Percentiles rank a stretch among this genome's conserved stretches.
These are phyloP conservation scores for Paraphoma chrysanthemicola DNA, from an alignment of 2,329 filamentous ascomycete genomes.

Conservation along the genomic window DNA sequence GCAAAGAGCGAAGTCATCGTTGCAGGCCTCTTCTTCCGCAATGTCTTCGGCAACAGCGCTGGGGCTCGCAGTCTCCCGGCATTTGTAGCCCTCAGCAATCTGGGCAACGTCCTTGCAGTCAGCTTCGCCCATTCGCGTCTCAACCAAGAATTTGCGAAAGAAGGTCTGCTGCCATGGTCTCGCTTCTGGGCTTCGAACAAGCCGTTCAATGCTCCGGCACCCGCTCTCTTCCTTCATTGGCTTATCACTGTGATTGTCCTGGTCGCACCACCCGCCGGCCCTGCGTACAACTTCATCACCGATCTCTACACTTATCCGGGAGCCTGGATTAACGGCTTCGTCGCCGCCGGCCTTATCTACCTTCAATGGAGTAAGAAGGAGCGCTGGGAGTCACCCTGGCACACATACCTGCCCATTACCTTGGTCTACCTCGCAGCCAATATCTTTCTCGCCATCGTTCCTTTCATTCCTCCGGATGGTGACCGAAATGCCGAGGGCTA, in stretches of 20 bases:
- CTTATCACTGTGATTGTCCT: conserved; percentile 70
- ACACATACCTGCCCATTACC: conserved; percentile 43
- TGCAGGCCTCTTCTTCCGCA: conserved; percentile 67
- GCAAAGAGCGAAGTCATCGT: conserved; percentile 66
- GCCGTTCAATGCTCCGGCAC: conserved; percentile 67
- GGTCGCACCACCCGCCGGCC: conserved; percentile 69
- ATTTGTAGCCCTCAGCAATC: conserved; percentile 66
- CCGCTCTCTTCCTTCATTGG: conserved; percentile 68
- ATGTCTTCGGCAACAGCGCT: conserved; percentile 65
- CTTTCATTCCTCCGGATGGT: conserved; percentile 51
- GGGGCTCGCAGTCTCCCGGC: conserved; percentile 52
- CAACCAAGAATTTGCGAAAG: conserved; percentile 73
- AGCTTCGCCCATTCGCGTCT: conserved; percentile 66
- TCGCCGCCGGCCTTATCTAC: conserved; percentile 45
- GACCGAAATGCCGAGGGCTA: conserved; percentile 52
- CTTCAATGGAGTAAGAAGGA: conserved; percentile 43
- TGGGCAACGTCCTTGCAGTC: conserved; percentile 68
- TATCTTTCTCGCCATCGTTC: conserved; percentile 51
- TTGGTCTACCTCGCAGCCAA: conserved; percentile 51
- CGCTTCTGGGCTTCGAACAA: conserved; percentile 73
- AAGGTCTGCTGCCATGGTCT: conserved; percentile 71
- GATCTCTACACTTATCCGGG: conserved; percentile 55
- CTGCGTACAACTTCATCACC: conserved; percentile 73
- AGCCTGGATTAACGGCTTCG: conserved; percentile 47
- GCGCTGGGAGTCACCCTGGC: conserved; percentile 48